These are phyloP conservation scores for Chlorella sorokiniana DNA, from an alignment of 139 green algal genomes.

Conservation along the genomic window DNA sequence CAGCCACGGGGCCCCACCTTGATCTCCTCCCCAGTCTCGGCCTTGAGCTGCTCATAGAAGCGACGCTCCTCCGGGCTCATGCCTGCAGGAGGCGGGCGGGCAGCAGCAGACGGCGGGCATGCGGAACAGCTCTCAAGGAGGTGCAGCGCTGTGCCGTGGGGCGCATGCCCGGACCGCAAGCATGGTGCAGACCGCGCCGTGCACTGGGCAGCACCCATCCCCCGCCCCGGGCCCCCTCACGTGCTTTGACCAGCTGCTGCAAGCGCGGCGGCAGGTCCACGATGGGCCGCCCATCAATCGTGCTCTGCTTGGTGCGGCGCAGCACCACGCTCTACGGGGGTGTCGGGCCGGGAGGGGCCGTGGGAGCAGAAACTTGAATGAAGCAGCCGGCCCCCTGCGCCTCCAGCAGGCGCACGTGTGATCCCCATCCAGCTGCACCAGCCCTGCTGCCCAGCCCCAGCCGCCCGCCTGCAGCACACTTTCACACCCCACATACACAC, in stretches of 20 bases:
- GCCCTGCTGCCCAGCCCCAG: too few species aligned
- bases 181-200: too few species aligned
- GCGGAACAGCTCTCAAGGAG: neutral
- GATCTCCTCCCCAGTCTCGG: slow-evolving; percentile 28
- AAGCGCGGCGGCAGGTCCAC: slow-evolving; percentile 45
- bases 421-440: too few species aligned
- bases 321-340: slow-evolving; percentile 68
- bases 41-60: slow-evolving; percentile 66
- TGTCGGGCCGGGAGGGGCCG: neutral
- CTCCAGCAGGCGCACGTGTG: too few species aligned
- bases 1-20: too few species aligned
- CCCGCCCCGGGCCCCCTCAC: slow-evolving; percentile 8
- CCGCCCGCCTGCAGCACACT: too few species aligned
- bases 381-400: too few species aligned
- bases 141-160: neutral
- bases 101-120: neutral
- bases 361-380: too few species aligned
- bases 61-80: slow-evolving; percentile 57
- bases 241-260: neutral
- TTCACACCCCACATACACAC: too few species aligned
- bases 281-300: slow-evolving; percentile 75
- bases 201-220: too few species aligned
- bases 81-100: neutral
- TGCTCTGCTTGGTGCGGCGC: slow-evolving; percentile 80
- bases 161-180: too few species aligned